phyloP scores from a whole-genome alignment of 2,329 filamentous ascomycete genomes.

The Venturia nashicola region DNA sequence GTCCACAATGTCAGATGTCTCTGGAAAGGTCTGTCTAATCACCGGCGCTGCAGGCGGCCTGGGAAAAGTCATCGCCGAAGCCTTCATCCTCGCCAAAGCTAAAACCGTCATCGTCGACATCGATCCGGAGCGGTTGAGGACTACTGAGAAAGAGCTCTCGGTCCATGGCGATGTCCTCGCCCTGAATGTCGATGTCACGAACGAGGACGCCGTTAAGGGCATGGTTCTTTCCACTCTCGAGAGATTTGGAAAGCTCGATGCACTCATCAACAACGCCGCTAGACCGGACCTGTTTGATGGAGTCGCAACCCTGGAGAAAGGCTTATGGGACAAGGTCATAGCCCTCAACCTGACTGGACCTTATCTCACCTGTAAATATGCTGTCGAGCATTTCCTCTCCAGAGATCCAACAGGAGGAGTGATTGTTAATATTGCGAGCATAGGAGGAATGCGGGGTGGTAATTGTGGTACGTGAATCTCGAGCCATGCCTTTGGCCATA shows the following conservation, averaged over 20 bases:
- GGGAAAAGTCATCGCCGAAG: not conserved
- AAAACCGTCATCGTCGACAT: not conserved
- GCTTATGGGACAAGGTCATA: slow-evolving; percentile 42
- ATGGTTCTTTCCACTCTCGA: slow-evolving; percentile 9
- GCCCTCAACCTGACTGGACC: slow-evolving; percentile 45
- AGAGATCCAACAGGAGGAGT: slow-evolving; percentile 29
- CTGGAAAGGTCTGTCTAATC: not conserved
- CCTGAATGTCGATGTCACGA: not conserved
- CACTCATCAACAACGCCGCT: slow-evolving; percentile 48
- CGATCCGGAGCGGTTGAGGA: not conserved
- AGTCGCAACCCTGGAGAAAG: slow-evolving; percentile 33
- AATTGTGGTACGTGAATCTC: slow-evolving; percentile 21
- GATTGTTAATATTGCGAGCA: slow-evolving; percentile 42
- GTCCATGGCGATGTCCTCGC: not conserved
- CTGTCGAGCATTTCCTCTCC: slow-evolving; percentile 35
- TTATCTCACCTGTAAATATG: slow-evolving; percentile 39
- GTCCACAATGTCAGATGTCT: not conserved
- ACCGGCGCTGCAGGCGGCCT: not conserved
- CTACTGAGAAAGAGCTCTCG: not conserved
- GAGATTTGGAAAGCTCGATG: slow-evolving; percentile 38
- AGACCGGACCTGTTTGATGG: slow-evolving; percentile 46
- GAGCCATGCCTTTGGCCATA: too few species aligned
- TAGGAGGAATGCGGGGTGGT: slow-evolving; percentile 32
- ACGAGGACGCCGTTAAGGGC: not conserved
- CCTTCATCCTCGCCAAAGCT: not conserved